Conservation (phyloP, 345 rosid genomes). For the Populus deltoides region DNA sequence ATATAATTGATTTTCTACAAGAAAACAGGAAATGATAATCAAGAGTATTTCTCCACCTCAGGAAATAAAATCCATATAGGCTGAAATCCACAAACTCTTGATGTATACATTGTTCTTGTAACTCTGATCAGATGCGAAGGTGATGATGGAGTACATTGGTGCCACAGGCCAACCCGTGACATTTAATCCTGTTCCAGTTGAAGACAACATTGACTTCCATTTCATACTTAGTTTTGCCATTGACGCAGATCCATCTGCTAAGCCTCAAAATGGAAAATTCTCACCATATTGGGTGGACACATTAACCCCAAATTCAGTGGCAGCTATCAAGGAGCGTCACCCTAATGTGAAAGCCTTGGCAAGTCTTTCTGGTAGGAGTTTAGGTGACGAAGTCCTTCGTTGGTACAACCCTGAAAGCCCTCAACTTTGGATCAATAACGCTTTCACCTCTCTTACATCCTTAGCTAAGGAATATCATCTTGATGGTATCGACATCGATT, state of each 20-base stretch:
- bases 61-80: background rate
- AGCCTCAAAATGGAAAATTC: conserved; percentile 41
- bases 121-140: conserved; percentile 38
- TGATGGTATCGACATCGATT: conserved; percentile 57
- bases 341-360: conserved; percentile 45
- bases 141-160: conserved; percentile 69
- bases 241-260: conserved; percentile 41
- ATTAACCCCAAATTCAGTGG: conserved; percentile 30
- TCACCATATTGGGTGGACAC: conserved; percentile 42
- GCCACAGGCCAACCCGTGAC: conserved; percentile 38
- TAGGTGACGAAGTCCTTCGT: conserved; percentile 33
- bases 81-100: background rate
- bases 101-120: background rate
- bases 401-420: conserved; percentile 43
- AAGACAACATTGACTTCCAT: conserved; percentile 40
- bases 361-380: conserved; percentile 58
- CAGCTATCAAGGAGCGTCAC: conserved; percentile 29
- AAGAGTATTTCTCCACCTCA: background rate
- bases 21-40: no score
- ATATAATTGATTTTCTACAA: no score
- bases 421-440: conserved; percentile 45
- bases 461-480: conserved; percentile 38
- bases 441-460: conserved; percentile 39
- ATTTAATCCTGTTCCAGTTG: conserved; percentile 39
- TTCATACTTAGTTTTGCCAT: conserved; percentile 54